Base-by-base conservation (phyloP, 2,329 filamentous ascomycete genomes). In the Penicillium digitatum region DNA sequence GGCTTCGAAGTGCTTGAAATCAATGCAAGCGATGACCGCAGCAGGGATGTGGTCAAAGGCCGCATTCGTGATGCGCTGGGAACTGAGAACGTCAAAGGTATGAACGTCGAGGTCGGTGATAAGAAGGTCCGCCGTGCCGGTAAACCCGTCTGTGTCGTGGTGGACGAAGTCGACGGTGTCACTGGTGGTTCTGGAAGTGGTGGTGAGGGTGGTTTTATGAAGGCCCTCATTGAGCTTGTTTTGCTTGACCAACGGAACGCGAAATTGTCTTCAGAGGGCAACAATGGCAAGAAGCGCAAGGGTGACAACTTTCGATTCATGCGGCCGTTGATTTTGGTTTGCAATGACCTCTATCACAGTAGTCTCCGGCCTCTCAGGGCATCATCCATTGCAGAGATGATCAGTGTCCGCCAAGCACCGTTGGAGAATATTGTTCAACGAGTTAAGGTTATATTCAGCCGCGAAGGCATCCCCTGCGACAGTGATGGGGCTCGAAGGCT, bases 1-100 rank as follows among this genome's bases (percentile, higher is more conserved):
- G 94, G 94, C 0, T 99, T 99, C 66, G 94, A 97, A 67, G 89
- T 95, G 1, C 83, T 97, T 69, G 94, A 99, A 71, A 95, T 99
- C 74, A 99, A 99, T 66, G 94, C 95, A 9, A 97, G 93, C 65
- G 94, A 99, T 68, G 95, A 99, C 69, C 83, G 94, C 65, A 96
- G 90, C 68, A 82, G 83, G 29, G 86, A 93, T 66, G 90, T 99
- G 1, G 94, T 99, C 34, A 94, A 89, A 69, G 90, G 90, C 7
- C 83, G 91, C 16, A 96, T 99, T 62, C 83, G 89, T 63, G 95
- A 96, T 54, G 93, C 90, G 71, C 81, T 99, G 32, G 92, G 90
- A 0, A 99, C 94, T 0, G 93, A 99, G 71, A 96, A 90, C 56
- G 93, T 99, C 57, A 94, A 89, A 69, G 83, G 79, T 48, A 84